Conservation (phyloP, 2,329 filamentous ascomycete species). For the Phialophora expanda region DNA sequence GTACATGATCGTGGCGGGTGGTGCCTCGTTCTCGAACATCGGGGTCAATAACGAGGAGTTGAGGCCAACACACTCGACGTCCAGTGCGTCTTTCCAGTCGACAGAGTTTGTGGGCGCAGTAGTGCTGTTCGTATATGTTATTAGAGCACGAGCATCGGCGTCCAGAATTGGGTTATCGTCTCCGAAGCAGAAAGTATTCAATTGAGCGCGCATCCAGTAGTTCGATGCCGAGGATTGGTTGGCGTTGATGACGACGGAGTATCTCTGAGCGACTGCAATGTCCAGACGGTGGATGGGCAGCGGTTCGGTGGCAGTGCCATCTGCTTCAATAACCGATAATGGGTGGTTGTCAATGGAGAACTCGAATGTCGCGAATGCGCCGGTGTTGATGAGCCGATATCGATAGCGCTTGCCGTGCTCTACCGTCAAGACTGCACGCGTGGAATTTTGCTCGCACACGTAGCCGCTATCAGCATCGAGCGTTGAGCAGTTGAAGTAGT, state of each 20-base stretch:
- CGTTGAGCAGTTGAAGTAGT: constrained; percentile 56
- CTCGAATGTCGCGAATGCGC: constrained; percentile 67
- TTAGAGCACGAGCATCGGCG: constrained; percentile 8
- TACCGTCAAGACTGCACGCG: constrained; percentile 48
- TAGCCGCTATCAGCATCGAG: constrained; percentile 17
- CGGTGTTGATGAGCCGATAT: constrained; percentile 74
- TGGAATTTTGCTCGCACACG: constrained; percentile 19
- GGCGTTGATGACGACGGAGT: constrained; percentile 36
- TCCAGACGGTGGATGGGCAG: constrained; percentile 66
- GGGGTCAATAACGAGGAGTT: constrained; percentile 17
- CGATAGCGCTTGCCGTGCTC: constrained; percentile 72
- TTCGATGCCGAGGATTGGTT: constrained; percentile 23
- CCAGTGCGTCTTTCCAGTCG: constrained; percentile 18
- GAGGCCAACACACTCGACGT: constrained; percentile 17
- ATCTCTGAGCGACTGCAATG: constrained; percentile 67
- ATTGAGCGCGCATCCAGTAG: constrained; percentile 44
- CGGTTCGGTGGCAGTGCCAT: constrained; percentile 44
- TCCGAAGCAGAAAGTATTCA: constrained; percentile 27
- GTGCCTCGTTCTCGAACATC: constrained; percentile 11
- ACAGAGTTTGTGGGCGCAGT: constrained; percentile 1
- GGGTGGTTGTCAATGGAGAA: constrained; percentile 49
- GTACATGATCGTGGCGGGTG: constrained; percentile 38
- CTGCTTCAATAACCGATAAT: constrained; percentile 43
- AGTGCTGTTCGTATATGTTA: constrained; percentile 19
- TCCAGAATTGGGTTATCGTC: constrained; percentile 15